Base-by-base conservation (phyloP, 768 basidiomycete genomes). In the Scleroderma bovista region DNA sequence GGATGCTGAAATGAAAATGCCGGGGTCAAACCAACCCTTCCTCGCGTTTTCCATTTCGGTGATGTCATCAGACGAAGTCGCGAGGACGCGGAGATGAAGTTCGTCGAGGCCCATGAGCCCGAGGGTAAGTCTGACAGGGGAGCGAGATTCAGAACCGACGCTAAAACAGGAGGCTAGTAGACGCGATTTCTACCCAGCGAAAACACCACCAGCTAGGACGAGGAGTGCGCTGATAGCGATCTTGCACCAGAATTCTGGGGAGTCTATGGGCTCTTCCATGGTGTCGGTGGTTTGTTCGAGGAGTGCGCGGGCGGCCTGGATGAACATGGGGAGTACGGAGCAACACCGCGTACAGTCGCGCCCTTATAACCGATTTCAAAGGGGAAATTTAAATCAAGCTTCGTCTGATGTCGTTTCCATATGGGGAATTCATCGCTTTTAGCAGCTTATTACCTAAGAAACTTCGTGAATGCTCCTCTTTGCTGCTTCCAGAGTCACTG, bases 91-190 rank as follows among this genome's bases (percentile, higher is more conserved):
- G 6, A 96, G 77, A 58, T 95, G 90, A 15, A 96, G 78, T 52
- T 93, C 89, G 55, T 96, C 93, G 16, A 94, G 76, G 1, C 93
- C 93, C 93, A 95, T 95, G 23, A 96, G 73, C 1, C 91, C 93
- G 24, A 96, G 80, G 0, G 93, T 96, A 47, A 96, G 70, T 3
- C 92, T 93, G 57, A 17, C 12, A 2, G 15, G 8, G 9, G 22
- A 62, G 11, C 39, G 47, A 3, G 40, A 2, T 20, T 3, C 16
- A 19, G 15, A 16, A 1, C 6, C 15, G 26, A 33, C 33, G 15
- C 20, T 16, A 15, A 16, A 43, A 26, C 23, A 50, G n/a, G 9
- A 24, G 11, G 3, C 24, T 19, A 9, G n/a, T 2, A 48, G 36
- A 19, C 16, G 69, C 80, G 34, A 13, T 36, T n/a, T n/a, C 45